Percentiles rank a stretch among this genome's conserved stretches.
These are phyloP conservation scores for Globisporangium viniferum DNA, from an alignment of 352 stramenopile species.

Conservation along the genomic window DNA sequence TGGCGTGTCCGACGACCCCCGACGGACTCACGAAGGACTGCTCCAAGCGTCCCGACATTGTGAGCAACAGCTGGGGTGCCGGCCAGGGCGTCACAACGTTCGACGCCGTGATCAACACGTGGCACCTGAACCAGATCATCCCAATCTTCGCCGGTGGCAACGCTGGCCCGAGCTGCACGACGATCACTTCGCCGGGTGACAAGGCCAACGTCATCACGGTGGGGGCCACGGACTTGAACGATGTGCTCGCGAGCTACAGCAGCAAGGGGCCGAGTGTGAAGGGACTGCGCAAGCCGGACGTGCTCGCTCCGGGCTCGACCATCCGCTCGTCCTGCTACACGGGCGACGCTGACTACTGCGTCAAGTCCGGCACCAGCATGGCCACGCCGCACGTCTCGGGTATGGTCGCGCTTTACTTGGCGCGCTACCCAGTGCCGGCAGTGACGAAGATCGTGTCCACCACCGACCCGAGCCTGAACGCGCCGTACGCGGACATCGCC, in stretches of 20 bases:
- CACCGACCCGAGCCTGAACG: slow-evolving; percentile 16
- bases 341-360: slow-evolving; percentile 42
- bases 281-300: slow-evolving; percentile 48
- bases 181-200: slow-evolving; percentile 51
- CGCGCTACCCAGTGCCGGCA: slow-evolving; percentile 25
- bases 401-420: slow-evolving; percentile 51
- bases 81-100: slow-evolving; percentile 44
- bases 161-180: slow-evolving; percentile 41
- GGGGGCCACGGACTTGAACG: slow-evolving; percentile 46
- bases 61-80: slow-evolving; percentile 75
- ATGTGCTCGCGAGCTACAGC: slow-evolving; percentile 43
- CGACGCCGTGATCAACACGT: slow-evolving; percentile 39
- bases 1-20: slow-evolving; percentile 55
- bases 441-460: slow-evolving; percentile 16
- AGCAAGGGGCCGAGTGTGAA: slow-evolving; percentile 48
- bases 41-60: slow-evolving; percentile 43
- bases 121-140: slow-evolving; percentile 51
- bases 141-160: slow-evolving; percentile 58
- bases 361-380: slow-evolving; percentile 68
- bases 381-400: slow-evolving; percentile 58
- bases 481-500: slow-evolving; percentile 11
- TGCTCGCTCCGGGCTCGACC: slow-evolving; percentile 40
- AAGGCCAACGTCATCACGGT: slow-evolving; percentile 59
- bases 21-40: slow-evolving; percentile 37
- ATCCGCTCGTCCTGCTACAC: slow-evolving; percentile 52